Conservation (phyloP, 1,139 yeast species). For the Pichia sp. region DNA sequence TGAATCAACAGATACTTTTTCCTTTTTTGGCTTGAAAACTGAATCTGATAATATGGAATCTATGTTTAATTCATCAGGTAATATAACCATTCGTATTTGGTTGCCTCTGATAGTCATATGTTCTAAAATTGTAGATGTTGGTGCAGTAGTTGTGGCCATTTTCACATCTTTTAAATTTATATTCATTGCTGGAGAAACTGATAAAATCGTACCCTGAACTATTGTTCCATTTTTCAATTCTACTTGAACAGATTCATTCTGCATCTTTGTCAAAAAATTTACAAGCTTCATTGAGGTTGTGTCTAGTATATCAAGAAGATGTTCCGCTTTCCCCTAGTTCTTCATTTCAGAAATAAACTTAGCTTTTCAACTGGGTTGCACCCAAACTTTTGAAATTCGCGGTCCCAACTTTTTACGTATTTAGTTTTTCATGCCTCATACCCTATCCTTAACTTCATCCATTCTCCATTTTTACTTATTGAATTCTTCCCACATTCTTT, state of each 20-base stretch:
- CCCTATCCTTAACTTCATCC: too few relatives aligned
- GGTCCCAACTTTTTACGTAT: too few relatives aligned
- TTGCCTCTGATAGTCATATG: slow-evolving; percentile 86
- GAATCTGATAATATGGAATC: slow-evolving; percentile 68
- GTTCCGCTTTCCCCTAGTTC: too few relatives aligned
- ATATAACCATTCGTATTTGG: slow-evolving; percentile 73
- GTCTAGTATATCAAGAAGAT: too few relatives aligned
- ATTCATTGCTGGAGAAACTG: slow-evolving; percentile 92
- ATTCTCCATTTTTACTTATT: too few relatives aligned
- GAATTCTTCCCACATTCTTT: too few relatives aligned
- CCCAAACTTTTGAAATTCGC: too few relatives aligned
- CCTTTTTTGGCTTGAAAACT: slow-evolving; percentile 38
- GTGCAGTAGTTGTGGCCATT: slow-evolving; percentile 55
- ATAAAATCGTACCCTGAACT: slow-evolving; percentile 61
- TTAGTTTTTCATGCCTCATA: too few relatives aligned
- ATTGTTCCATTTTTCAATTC: slow-evolving; percentile 87
- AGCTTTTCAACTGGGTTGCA: too few relatives aligned
- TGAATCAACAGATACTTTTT: not conserved
- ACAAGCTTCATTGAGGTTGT: slow-evolving; percentile 43
- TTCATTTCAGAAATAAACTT: too few relatives aligned
- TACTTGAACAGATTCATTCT: slow-evolving; percentile 82
- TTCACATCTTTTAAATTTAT: slow-evolving; percentile 77
- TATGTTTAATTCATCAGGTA: slow-evolving; percentile 84
- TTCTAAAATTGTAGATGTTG: slow-evolving; percentile 69
- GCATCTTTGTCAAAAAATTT: slow-evolving; percentile 75